Evolutionary conservation across 2,329 filamentous ascomycete genomes (phyloP).

Genomic region (Colletotrichum salicis): DNA sequence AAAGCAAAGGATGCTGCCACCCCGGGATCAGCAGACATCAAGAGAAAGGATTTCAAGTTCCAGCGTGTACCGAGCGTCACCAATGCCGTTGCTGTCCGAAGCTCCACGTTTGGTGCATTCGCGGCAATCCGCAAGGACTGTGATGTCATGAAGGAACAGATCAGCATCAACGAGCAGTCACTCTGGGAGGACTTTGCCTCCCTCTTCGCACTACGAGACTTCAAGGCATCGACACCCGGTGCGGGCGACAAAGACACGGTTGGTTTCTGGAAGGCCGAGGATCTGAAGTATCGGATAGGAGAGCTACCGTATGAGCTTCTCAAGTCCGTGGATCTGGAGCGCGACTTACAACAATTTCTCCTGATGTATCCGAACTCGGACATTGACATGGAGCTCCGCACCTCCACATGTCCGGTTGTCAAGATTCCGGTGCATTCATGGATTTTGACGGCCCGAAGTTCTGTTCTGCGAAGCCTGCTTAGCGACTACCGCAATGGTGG

Average conservation of each 20-base stretch:
- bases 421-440: conserved; percentile 86
- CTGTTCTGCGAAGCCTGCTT: conserved; percentile 72
- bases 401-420: conserved; percentile 73
- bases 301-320: conserved; percentile 64
- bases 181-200: conserved; percentile 80
- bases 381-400: conserved; percentile 58
- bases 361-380: conserved; percentile 51
- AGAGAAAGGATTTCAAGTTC: conserved; percentile 93
- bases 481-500: conserved; percentile 65
- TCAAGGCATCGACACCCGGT: conserved; percentile 58
- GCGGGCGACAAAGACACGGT: conserved; percentile 50
- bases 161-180: conserved; percentile 72
- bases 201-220: conserved; percentile 74
- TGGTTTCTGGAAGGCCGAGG: conserved; percentile 53
- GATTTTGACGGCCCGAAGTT: conserved; percentile 79
- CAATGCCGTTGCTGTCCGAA: conserved; percentile 83
- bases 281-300: conserved; percentile 64
- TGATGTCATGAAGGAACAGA: conserved; percentile 78
- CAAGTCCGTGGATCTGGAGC: conserved; percentile 72
- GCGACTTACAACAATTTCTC: conserved; percentile 65
- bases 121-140: conserved; percentile 87
- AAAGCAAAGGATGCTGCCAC: conserved; percentile 78
- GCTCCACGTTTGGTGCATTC: conserved; percentile 90
- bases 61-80: conserved; percentile 89
- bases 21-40: conserved; percentile 62